Base-by-base conservation (phyloP, 805 yeast genomes). In the Saccharomycopsis oosterbeekiorum region DNA sequence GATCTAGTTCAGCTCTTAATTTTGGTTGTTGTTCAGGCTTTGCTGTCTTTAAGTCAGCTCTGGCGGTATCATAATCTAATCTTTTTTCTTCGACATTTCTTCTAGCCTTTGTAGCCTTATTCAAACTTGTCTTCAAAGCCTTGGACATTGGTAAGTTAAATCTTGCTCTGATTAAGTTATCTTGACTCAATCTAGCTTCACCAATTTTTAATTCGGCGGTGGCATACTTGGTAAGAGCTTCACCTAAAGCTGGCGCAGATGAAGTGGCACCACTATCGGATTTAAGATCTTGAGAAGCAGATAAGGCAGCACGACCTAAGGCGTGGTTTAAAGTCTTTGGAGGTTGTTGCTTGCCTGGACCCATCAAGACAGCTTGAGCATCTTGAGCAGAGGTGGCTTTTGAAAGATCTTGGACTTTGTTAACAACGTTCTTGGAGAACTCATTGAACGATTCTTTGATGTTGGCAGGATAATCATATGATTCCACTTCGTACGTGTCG, bases 241-340 rank as follows among this genome's bases (percentile, higher is more conserved):
- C 78, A 24, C 86, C 78, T 66, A 88, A 75, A 8, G 84, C 80
- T 26, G 62, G 15, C 21, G 61, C 57, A 56, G 51, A 51, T 15
- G 42, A 34, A 19, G 57, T 56, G 14, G 56, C 15, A 51, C 47
- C 19, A 17, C 60, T 29, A n/a, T 19, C 58, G 19, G 59, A 41
- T 19, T 60, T 62, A 34, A 64, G 56, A 9, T 64, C 66, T 59
- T 64, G 65, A 56, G 66, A 58, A 39, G 63, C 65, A 53, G 60
- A 80, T 64, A 85, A 81, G 10, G 93, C 81, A 50, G 93, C 92
- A 62, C 93, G 82, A 55, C 89, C 81, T 62, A 89, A 76, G 6
- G 96, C 96, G 71, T 88, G 93, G 73, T 86, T 85, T 69, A 89
- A 77, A 15, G 96, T 89, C 78, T 88, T 87, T 67, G 96, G 96